phyloP scores from a whole-genome alignment of 2,329 filamentous ascomycete genomes.

The Pestalotiopsis sp. region DNA sequence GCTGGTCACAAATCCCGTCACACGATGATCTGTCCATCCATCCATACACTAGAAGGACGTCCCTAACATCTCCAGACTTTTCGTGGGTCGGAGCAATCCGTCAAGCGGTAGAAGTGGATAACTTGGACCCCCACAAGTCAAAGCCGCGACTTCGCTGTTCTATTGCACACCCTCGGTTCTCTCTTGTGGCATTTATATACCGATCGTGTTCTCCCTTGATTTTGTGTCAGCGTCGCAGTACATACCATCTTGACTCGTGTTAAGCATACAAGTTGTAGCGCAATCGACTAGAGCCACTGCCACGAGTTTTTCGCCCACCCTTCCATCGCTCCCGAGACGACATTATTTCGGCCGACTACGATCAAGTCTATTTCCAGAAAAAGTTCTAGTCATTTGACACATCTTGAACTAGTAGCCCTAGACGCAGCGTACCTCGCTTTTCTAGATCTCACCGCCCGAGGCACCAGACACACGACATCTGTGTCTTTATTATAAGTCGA shows the following conservation, averaged over 20 bases:
- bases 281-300: slow-evolving; percentile 3
- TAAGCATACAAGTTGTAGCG: slow-evolving; percentile 1
- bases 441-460: slow-evolving; percentile 4
- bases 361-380: background rate
- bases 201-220: background rate
- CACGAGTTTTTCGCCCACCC: background rate
- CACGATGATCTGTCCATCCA: slow-evolving; percentile 5
- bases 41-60: background rate
- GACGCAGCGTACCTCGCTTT: background rate
- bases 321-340: background rate
- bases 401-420: slow-evolving; percentile 10
- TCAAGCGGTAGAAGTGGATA: slow-evolving; percentile 12
- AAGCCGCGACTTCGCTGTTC: slow-evolving; percentile 12
- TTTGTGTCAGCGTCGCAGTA: background rate
- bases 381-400: slow-evolving; percentile 6
- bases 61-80: slow-evolving; percentile 2
- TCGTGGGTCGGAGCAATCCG: slow-evolving; percentile 2
- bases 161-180: slow-evolving; percentile 9
- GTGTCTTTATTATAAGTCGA: background rate
- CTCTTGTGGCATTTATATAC: slow-evolving; percentile 1
- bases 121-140: slow-evolving; percentile 9
- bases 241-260: slow-evolving; percentile 12
- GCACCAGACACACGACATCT: background rate
- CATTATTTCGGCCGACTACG: background rate
- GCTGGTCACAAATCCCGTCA: slow-evolving; percentile 7